Evolutionary conservation across 2,329 filamentous ascomycete species (phyloP), one percentile per base, ranked within the genome.

Genomic region (Fusarium subtropicale): DNA sequence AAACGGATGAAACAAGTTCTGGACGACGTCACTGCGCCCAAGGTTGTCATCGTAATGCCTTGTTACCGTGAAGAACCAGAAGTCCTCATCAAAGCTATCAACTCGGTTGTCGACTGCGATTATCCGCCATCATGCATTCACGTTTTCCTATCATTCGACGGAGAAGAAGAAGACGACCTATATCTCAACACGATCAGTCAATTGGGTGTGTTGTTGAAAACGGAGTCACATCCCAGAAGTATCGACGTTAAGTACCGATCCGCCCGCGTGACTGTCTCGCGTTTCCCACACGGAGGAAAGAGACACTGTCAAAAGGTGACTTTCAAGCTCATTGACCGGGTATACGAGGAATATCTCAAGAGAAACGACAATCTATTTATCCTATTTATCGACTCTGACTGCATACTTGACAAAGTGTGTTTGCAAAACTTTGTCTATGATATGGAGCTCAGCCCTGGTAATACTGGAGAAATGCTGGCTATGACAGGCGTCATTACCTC

Each of bases 401-500:
- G 96, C 80, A 96, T 97, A 66, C 84, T 98, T 51, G 95, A 98
- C 82, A 88, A 90, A 61, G 89, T 94, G 41, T 98, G 95, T 78
- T 88, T 98, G 63, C 95, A 97, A 78, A 98, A 97, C 79, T 98
- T 98, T 80, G 92, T 98, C 82, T 97, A 96, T 80, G 95, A 98
- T 78, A 98, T 98, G 96, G 94, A 98, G 80, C 85, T 98, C 64
- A 97, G 95, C 79, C 95, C 95, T 1, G 94, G 94, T 56, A 97
- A 94, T 81, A 90, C 92, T 76, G 89, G 90, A 76, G 93, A 97
- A 78, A 97, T 97, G 93, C 85, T 98, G 76, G 95, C 95, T 55
- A 97, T 97, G 93, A 98, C 95, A 16, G 95, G 95, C 33, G 92
- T 98, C 76, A 98, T 98, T 76, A 98, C 95, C 3, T 95, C 94